phyloP scores from a whole-genome alignment of 345 rosid species.

The Zanthoxylum bungeanum region DNA sequence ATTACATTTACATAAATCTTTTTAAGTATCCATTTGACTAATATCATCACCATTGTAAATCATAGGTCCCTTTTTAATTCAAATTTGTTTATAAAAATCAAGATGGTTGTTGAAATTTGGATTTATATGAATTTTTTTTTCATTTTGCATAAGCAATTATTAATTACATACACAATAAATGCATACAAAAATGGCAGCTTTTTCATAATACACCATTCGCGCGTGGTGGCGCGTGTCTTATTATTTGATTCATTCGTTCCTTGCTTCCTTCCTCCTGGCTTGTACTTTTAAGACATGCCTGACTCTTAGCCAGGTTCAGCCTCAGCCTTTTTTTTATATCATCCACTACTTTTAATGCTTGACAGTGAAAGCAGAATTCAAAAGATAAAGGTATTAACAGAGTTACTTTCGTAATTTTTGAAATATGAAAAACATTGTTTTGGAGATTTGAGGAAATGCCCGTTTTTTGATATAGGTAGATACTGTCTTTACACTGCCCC shows the following conservation, averaged over 20 bases:
- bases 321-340: background rate
- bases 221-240: background rate
- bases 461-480: background rate
- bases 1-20: background rate
- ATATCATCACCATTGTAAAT: background rate
- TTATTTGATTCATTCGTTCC: no score
- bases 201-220: background rate
- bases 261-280: background rate
- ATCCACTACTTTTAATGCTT: background rate
- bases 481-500: slow-evolving; percentile 26
- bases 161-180: no score
- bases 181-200: background rate
- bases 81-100: no score
- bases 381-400: background rate
- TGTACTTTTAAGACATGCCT: background rate
- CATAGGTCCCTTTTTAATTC: background rate
- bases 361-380: slow-evolving; percentile 6
- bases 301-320: background rate
- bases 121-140: background rate
- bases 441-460: background rate
- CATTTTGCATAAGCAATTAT: no score
- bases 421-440: background rate
- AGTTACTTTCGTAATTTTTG: background rate
- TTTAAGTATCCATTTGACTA: background rate
- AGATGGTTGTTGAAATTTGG: background rate